phyloP scores from a whole-genome alignment of 2,329 filamentous ascomycete species.

The Xylaria sp. region DNA sequence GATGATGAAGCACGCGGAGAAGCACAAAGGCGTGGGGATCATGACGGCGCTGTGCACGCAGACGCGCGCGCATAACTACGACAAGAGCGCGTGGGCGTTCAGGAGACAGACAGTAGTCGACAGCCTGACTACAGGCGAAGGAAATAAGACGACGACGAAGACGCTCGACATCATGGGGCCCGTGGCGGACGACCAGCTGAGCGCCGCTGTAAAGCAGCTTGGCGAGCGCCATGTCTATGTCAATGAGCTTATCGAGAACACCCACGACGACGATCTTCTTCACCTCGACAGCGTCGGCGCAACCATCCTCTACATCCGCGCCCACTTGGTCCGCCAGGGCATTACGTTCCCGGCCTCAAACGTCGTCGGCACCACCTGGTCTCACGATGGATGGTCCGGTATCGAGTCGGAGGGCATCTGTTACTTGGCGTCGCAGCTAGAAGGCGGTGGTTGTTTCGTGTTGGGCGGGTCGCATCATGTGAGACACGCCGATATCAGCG shows the following conservation, averaged over 20 bases:
- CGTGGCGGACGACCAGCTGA: constrained; percentile 39
- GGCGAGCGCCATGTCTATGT: constrained; percentile 41
- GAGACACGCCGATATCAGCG: constrained; percentile 43
- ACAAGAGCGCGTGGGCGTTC: constrained; percentile 52
- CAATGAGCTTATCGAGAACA: constrained; percentile 44
- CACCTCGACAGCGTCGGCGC: constrained; percentile 52
- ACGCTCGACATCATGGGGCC: constrained; percentile 37
- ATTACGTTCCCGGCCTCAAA: constrained; percentile 50
- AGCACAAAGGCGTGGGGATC: constrained; percentile 45
- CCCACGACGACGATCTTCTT: constrained; percentile 47
- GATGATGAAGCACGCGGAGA: constrained; percentile 47
- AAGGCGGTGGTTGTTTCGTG: constrained; percentile 46
- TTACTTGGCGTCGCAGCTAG: constrained; percentile 46
- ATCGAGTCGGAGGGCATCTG: constrained; percentile 53
- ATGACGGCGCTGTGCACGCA: constrained; percentile 50
- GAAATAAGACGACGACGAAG: constrained; percentile 25
- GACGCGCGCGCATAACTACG: constrained; percentile 49
- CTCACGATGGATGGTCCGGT: constrained; percentile 50
- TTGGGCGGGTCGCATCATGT: constrained; percentile 47
- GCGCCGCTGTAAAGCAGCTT: constrained; percentile 37
- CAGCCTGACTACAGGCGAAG: background rate
- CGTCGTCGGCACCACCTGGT: constrained; percentile 51
- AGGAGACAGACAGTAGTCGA: constrained; percentile 21
- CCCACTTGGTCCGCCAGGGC: constrained; percentile 48
- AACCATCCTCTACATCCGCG: constrained; percentile 51